These are phyloP conservation scores for Phytophthora crassamura DNA, from an alignment of 352 stramenopile species.

Conservation along the genomic window DNA sequence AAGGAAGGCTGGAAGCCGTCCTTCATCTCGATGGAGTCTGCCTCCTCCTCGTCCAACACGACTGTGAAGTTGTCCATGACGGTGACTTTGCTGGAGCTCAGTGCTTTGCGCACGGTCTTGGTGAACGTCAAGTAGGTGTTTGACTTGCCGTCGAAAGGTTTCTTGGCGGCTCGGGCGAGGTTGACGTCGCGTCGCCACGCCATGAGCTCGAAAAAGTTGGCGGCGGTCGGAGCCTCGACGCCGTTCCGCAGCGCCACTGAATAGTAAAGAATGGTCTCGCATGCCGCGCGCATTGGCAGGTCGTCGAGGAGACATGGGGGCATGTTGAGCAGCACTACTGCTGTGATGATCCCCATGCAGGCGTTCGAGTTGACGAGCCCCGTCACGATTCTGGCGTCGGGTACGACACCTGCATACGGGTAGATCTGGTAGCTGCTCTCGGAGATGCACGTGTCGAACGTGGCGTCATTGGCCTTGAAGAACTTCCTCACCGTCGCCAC, in stretches of 20 bases:
- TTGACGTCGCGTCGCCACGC: constrained; percentile 61
- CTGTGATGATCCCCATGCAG: constrained; percentile 63
- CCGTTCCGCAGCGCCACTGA: constrained; percentile 48
- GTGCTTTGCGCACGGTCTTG: constrained; percentile 42
- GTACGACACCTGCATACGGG: constrained; percentile 59
- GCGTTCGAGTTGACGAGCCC: constrained; percentile 49
- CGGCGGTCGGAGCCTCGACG: constrained; percentile 34
- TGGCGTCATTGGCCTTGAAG: constrained; percentile 53
- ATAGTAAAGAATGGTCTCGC: constrained; percentile 74
- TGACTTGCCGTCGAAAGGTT: constrained; percentile 61
- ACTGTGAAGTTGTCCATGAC: constrained; percentile 55
- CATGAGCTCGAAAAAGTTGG: constrained; percentile 60
- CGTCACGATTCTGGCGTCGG: constrained; percentile 42
- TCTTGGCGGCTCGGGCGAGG: constrained; percentile 48
- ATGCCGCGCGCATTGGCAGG: constrained; percentile 57
- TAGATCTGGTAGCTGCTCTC: constrained; percentile 68
- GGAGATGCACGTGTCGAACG: constrained; percentile 56
- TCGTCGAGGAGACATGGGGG: constrained; percentile 58
- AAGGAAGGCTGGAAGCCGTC: constrained; percentile 44
- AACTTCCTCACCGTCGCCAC: constrained; percentile 46
- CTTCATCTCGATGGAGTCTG: constrained; percentile 36
- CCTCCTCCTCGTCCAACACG: constrained; percentile 29
- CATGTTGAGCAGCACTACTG: constrained; percentile 47
- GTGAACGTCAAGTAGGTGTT: constrained; percentile 58
- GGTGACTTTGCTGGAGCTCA: constrained; percentile 47